Conservation (phyloP, 805 yeast species). For the Jamesozyma gamospora region DNA sequence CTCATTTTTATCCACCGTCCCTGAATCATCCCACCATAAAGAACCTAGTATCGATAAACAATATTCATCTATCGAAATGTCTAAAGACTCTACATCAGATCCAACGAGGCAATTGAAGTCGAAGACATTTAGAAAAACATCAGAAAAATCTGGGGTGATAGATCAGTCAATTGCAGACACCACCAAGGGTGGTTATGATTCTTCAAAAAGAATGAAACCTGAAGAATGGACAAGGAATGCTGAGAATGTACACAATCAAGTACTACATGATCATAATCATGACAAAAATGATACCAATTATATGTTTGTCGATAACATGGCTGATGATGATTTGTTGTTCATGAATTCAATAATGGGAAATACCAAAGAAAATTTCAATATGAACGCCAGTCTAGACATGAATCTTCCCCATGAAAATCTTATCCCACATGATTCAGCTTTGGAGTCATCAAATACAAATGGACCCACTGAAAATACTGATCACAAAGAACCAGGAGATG, state of each 20-base stretch:
- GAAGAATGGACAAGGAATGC: background rate
- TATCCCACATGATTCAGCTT: background rate
- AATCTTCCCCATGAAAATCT: background rate
- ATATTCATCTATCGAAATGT: background rate
- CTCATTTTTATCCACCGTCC: conserved; percentile 2
- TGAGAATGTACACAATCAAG: background rate
- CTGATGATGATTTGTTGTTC: conserved; percentile 6
- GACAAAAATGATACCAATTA: background rate
- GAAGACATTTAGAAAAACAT: background rate
- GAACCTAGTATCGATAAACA: background rate
- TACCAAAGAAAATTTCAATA: conserved; percentile 3
- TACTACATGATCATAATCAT: background rate
- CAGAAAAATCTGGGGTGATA: background rate
- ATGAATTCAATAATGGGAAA: conserved; percentile 5
- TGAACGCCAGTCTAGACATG: conserved; percentile 2
- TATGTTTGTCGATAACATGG: conserved; percentile 1
- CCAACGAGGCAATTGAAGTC: background rate
- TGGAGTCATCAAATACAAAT: background rate
- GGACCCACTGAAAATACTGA: no score
- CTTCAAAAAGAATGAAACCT: background rate
- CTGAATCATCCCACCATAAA: background rate
- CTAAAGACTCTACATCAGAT: background rate
- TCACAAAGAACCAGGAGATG: background rate
- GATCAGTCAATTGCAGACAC: background rate
- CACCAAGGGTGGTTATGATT: background rate